Base-by-base conservation (phyloP, 2,329 filamentous ascomycete species). In the Fusarium floridanum region DNA sequence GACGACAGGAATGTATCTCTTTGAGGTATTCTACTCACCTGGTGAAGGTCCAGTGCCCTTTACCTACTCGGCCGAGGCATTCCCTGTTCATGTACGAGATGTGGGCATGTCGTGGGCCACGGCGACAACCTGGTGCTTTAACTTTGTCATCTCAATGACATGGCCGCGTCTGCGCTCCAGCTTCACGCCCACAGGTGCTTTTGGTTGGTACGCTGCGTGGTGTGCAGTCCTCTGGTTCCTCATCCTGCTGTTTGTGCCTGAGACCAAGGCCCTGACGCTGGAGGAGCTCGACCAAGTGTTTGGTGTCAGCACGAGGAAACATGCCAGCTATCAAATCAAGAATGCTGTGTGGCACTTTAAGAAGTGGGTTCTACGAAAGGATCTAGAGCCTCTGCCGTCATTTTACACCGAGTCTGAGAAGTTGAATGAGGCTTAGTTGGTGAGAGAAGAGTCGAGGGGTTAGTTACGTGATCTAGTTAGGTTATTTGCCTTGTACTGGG, bases 241-340 rank as follows among this genome's bases (percentile, higher is more conserved):
- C 12, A 61, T 61, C 2, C 39, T 61, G n/a, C 14, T 61, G 6
- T 61, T 61, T 16, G 59, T 61, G 12, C 59, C 59, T 4, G 59
- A 61, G 59, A 61, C 39, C 7, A 61, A 61, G 39, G 59, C 59
- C 39, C 10, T 61, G 59, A 80, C 79, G 5, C 75, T 82, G 8
- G 80, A 82, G 71, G 80, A 81, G 67, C 78, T 82, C 0, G 80
- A 81, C 56, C 72, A 68, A 24, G 79, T 82, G 22, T 82, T 82
- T 57, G 73, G 73, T 41, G 75, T 82, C 8, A 73, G 71, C 43
- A 82, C 79, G 66, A 69, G 77, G 36, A 73, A 76, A 11, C 80
- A 82, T 65, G 74, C 73, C 6, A 67, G 62, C 22, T 81, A 82
- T 66, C 79, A 81, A 64, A 39, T 73, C 7, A 67, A 65, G 43